Base-by-base conservation (phyloP, 805 yeast genomes). In the Candida adriatica region DNA sequence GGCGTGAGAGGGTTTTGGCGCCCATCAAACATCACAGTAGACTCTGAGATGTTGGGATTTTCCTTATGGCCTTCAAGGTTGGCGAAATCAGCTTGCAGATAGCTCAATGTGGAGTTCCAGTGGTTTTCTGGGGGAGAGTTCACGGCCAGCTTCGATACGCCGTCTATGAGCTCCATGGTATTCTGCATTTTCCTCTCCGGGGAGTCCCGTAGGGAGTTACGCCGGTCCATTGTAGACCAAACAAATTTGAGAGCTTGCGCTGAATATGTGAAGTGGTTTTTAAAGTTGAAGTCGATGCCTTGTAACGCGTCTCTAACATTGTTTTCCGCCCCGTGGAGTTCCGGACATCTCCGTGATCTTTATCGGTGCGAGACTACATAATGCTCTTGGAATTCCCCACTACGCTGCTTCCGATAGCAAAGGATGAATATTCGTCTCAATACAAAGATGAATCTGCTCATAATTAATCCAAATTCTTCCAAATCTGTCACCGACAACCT, bases 381-480 rank as follows among this genome's bases (percentile, higher is more conserved):
- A n/a, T n/a, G n/a, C n/a, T n/a, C n/a, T n/a, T n/a, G n/a, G n/a
- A n/a, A 19, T 19, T 11, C 22, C 8, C 11, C 22, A 8, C 10
- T 19, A 8, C 11, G 22, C 11, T 19, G 8, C 22, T 19, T 19
- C 22, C 8, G 11, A 19, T 8, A 19, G 11, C 22, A 8, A 8
- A 19, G 11, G 11, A 19, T 19, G 22, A 19, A 19, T 11, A 8
- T 19, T 11, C 22, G 22, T 19, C 22, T 19, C 11, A 18, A 16
- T 4, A 11, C 13, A 6, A 16, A 8, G 4, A 26, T 27, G 21
- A 35, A 31, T 2, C 27, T 66, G 4, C 60, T 69, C 11, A 55
- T 69, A 13, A 58, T 70, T 34, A 69, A 70, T 44, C 75, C 75
- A 5, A 70, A 70, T 51, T 65, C 73, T 3, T 66, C 74, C 5